Evolutionary conservation across 2,329 filamentous ascomycete species (phyloP).

Genomic region (Lecanosticta acicola): DNA sequence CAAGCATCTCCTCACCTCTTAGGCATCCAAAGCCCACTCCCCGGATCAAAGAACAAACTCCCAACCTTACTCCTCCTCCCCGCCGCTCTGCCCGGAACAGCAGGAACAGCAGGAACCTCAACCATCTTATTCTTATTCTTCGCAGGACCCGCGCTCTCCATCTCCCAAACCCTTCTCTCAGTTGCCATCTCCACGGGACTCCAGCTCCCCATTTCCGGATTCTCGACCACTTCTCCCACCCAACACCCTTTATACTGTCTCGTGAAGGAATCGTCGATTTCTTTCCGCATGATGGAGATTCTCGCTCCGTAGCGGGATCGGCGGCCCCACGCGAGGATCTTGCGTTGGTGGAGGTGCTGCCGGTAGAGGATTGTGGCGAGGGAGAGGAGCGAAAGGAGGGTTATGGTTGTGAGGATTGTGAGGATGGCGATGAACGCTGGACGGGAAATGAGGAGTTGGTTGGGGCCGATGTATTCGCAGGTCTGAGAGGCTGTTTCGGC

Average conservation of each 20-base stretch:
- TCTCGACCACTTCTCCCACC: constrained; percentile 21
- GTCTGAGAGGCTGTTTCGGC: neutral
- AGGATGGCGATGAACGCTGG: constrained; percentile 22
- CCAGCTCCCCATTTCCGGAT: constrained; percentile 24
- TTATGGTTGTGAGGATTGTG: constrained; percentile 20
- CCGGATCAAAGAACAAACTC: constrained; percentile 27
- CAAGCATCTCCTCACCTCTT: constrained; percentile 13
- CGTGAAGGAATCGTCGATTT: constrained; percentile 24
- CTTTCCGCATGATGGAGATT: constrained; percentile 23
- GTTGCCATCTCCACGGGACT: constrained; percentile 24
- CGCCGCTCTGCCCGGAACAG: constrained; percentile 8
- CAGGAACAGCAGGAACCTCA: constrained; percentile 5
- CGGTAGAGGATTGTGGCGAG: constrained; percentile 20
- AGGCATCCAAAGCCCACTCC: constrained; percentile 23
- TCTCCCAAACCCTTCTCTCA: constrained; percentile 21
- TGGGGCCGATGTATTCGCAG: neutral
- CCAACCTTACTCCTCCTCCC: constrained; percentile 8
- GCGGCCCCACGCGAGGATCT: constrained; percentile 22
- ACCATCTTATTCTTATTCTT: no score
- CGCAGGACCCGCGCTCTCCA: no score
- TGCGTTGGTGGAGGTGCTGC: constrained; percentile 11
- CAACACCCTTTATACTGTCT: constrained; percentile 22
- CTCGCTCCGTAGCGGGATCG: constrained; percentile 19
- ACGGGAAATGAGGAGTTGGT: constrained; percentile 23
- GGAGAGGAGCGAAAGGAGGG: constrained; percentile 19